Percentiles rank a stretch among this genome's conserved stretches.
Conservation (phyloP, 1,139 yeast genomes). For the Ashbya aceris region DNA sequence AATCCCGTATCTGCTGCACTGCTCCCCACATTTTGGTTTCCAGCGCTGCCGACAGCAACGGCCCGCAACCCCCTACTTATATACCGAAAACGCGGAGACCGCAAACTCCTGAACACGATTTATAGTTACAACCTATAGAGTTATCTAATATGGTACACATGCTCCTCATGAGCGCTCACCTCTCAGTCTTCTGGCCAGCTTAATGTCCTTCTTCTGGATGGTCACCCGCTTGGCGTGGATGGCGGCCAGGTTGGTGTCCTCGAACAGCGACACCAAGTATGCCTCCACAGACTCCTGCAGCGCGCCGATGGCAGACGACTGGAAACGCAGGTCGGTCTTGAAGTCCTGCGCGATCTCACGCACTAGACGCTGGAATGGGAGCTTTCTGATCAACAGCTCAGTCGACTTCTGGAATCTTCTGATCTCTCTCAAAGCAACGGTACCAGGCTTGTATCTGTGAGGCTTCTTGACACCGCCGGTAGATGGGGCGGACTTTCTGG, state of each 20-base stretch:
- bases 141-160: background rate
- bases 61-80: no score
- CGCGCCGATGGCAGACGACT: constrained; percentile 98
- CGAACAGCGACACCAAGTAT: constrained; percentile 80
- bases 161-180: constrained; percentile 72
- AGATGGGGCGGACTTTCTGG: constrained; percentile 96
- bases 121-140: constrained; percentile 1
- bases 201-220: constrained; percentile 98
- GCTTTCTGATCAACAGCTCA: constrained; percentile 92
- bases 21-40: background rate
- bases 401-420: constrained; percentile 99
- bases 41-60: no score
- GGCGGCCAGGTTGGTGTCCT: constrained; percentile 98
- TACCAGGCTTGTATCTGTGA: constrained; percentile 99
- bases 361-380: constrained; percentile 97
- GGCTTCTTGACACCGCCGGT: constrained; percentile 99
- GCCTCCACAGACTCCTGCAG: constrained; percentile 99
- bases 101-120: no score
- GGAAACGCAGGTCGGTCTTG: constrained; percentile 97
- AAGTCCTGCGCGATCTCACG: constrained; percentile 97
- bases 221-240: constrained; percentile 99
- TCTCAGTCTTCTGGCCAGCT: constrained; percentile 98
- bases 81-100: no score
- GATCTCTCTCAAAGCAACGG: constrained; percentile 98
- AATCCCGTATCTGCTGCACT: constrained; percentile 24